These are phyloP conservation scores for Cynara cardunculus DNA, from an alignment of 129 eudicot species.

Conservation along the genomic window DNA sequence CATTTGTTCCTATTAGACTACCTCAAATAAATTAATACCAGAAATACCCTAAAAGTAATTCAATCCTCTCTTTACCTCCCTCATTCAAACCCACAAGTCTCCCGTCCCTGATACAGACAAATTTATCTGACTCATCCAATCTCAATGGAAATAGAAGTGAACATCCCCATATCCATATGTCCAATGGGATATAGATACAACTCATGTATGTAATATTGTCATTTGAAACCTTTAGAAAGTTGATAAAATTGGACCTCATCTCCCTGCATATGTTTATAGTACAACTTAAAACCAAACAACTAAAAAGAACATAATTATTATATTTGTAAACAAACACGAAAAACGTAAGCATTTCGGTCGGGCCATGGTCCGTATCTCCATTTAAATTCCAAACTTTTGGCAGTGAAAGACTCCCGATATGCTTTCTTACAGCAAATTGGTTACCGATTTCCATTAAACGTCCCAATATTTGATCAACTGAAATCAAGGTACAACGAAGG, in stretches of 20 bases:
- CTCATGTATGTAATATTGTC: background rate
- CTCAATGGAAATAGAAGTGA: too few relatives aligned
- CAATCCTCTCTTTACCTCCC: too few relatives aligned
- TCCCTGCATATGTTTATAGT: background rate
- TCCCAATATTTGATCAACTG: conserved; percentile 13
- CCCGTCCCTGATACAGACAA: too few relatives aligned
- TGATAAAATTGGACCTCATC: background rate
- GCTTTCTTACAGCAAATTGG: conserved; percentile 12
- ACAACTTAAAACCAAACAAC: background rate
- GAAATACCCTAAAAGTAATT: too few relatives aligned
- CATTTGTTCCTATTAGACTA: background rate
- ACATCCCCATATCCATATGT: background rate
- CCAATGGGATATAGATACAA: background rate
- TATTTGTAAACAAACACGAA: background rate
- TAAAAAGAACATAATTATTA: background rate
- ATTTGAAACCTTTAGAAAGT: background rate
- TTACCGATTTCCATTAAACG: conserved; percentile 3
- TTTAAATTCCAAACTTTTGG: background rate
- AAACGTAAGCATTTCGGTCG: background rate
- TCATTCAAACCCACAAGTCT: background rate
- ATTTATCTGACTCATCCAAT: background rate
- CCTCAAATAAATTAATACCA: background rate
- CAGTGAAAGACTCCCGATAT: background rate
- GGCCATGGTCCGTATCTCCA: background rate
- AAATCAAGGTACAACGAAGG: conserved; percentile 10